Percentiles rank a stretch among this genome's conserved stretches.
phyloP scores from a whole-genome alignment of 139 green algal species.

The Tetraselmis chui region DNA sequence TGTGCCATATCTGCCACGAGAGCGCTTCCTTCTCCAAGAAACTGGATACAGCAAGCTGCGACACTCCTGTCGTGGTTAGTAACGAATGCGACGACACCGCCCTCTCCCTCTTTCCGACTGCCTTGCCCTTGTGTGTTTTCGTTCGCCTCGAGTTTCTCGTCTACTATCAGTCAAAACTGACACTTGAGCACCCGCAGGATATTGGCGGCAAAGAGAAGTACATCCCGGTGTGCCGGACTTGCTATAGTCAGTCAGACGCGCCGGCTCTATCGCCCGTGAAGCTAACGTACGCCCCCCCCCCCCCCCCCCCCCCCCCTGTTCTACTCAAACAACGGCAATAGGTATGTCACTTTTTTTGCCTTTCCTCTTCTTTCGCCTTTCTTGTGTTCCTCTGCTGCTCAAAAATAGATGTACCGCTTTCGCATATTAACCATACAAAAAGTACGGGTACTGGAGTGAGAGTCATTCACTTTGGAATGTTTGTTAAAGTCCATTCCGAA shows the following conservation, averaged over 20 bases:
- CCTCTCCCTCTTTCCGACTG: background rate
- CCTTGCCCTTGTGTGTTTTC: too few relatives aligned
- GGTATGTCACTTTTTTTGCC: too few relatives aligned
- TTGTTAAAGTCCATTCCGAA: too few relatives aligned
- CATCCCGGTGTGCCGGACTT: background rate
- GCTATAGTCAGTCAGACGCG: background rate
- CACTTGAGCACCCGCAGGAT: too few relatives aligned
- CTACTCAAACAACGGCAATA: too few relatives aligned
- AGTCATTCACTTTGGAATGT: too few relatives aligned
- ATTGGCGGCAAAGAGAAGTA: background rate
- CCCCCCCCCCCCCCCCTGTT: background rate
- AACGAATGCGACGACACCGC: background rate
- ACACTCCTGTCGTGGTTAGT: background rate
- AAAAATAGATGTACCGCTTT: background rate
- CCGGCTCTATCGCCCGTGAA: background rate
- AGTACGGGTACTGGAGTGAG: too few relatives aligned
- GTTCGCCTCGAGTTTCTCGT: too few relatives aligned
- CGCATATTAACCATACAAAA: too few relatives aligned
- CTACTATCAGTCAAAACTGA: too few relatives aligned
- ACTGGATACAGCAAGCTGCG: background rate
- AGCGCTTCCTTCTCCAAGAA: conserved; percentile 21
- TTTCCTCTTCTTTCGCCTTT: background rate
- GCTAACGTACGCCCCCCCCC: background rate
- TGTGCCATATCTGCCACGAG: conserved; percentile 16
- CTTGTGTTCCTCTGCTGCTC: background rate